Conservation (phyloP, 1,284 basidiomycete species). For the Irpex sp. region DNA sequence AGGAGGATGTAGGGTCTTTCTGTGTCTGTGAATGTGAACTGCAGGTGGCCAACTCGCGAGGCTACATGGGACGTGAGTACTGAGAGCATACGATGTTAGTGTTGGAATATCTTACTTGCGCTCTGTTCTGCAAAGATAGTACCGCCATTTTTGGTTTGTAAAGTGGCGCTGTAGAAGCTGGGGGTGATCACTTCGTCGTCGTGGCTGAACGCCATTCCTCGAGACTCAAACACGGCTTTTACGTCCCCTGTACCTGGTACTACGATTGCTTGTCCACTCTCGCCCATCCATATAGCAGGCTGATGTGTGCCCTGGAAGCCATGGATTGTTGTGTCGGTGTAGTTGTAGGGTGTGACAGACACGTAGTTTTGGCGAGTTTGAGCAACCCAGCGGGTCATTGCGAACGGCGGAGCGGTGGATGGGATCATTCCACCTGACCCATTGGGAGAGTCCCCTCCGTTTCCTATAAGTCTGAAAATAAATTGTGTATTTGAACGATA, state of each 20-base stretch:
- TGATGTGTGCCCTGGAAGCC: slow-evolving; percentile 79
- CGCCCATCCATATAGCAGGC: slow-evolving; percentile 90
- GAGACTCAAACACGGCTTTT: slow-evolving; percentile 48
- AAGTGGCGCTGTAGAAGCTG: slow-evolving; percentile 62
- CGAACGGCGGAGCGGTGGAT: slow-evolving; percentile 73
- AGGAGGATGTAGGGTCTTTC: slow-evolving; percentile 57
- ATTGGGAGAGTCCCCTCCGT: slow-evolving; percentile 65
- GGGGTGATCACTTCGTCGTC: slow-evolving; percentile 57
- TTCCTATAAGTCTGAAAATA: slow-evolving; percentile 52
- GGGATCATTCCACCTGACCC: slow-evolving; percentile 63
- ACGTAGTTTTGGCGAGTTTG: slow-evolving; percentile 71
- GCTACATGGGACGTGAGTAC: slow-evolving; percentile 33
- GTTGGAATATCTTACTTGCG: slow-evolving; percentile 47
- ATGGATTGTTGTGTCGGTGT: slow-evolving; percentile 56
- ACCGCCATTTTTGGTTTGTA: slow-evolving; percentile 45
- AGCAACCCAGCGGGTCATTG: slow-evolving; percentile 13
- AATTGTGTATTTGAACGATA: background rate
- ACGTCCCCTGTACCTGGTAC: slow-evolving; percentile 54
- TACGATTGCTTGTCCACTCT: slow-evolving; percentile 63
- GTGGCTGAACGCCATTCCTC: slow-evolving; percentile 56
- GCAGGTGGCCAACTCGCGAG: slow-evolving; percentile 73
- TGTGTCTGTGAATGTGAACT: slow-evolving; percentile 58
- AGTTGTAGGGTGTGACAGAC: slow-evolving; percentile 74
- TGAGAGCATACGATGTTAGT: background rate
- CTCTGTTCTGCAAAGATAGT: slow-evolving; percentile 59